Evolutionary conservation across 257 asterid genomes (phyloP).

Genomic region (Penstemon barbatus): DNA sequence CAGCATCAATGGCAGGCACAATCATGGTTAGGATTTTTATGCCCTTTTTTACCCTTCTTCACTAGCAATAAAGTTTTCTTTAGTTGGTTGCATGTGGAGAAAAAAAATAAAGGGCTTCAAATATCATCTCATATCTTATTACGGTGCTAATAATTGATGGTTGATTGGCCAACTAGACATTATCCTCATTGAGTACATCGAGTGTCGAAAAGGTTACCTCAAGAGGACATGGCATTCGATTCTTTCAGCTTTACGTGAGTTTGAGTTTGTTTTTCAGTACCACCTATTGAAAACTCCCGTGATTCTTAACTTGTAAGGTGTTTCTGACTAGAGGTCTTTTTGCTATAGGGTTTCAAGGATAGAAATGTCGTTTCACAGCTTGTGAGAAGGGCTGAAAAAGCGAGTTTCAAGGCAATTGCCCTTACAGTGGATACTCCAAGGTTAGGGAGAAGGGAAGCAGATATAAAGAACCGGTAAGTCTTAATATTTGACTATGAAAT

Average conservation of each 20-base stretch:
- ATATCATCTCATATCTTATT: too few species aligned
- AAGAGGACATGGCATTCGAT: constrained; percentile 71
- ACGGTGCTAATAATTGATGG: too few species aligned
- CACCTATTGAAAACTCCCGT: too few species aligned
- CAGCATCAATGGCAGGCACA: constrained; percentile 76
- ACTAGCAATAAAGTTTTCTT: not conserved
- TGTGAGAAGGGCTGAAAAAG: constrained; percentile 71
- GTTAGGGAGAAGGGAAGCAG: constrained; percentile 91
- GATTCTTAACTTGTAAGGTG: not conserved
- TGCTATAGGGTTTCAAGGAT: constrained; percentile 57
- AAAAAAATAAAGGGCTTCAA: too few species aligned
- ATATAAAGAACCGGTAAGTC: constrained; percentile 76
- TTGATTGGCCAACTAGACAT: constrained; percentile 48
- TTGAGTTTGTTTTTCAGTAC: too few species aligned
- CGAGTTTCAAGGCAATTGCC: constrained; percentile 81
- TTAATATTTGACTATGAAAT: not conserved
- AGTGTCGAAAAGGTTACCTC: constrained; percentile 86
- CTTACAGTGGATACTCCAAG: constrained; percentile 84
- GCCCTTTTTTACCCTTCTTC: not conserved
- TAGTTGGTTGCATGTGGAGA: constrained; percentile 12
- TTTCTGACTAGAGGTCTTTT: constrained; percentile 18
- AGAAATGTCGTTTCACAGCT: constrained; percentile 64
- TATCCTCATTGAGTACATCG: constrained; percentile 75
- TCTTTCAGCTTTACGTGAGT: constrained; percentile 89
- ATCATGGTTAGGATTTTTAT: constrained; percentile 56